Conservation (phyloP, 768 basidiomycete species). For the Dioszegia hungarica region DNA sequence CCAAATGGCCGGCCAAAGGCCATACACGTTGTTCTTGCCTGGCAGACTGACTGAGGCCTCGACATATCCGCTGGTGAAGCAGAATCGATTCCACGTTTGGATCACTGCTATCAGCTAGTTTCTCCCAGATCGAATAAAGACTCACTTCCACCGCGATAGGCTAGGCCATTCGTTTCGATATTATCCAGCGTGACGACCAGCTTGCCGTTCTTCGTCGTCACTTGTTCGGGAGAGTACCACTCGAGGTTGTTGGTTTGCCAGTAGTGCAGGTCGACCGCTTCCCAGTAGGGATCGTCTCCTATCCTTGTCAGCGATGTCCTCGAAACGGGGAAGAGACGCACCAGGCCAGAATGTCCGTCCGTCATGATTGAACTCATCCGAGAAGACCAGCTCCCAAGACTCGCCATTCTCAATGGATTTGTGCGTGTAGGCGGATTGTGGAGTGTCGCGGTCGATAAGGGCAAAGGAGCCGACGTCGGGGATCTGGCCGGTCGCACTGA, state of each 20-base stretch:
- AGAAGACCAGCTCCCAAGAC: constrained; percentile 77
- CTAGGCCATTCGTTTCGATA: constrained; percentile 23
- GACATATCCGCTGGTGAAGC: constrained; percentile 43
- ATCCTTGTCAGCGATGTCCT: too few species aligned
- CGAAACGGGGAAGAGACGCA: constrained; percentile 5
- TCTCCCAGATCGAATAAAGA: constrained; percentile 7
- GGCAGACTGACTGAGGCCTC: constrained; percentile 41
- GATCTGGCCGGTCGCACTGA: constrained; percentile 68
- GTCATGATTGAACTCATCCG: constrained; percentile 73
- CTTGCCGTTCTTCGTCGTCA: constrained; percentile 49
- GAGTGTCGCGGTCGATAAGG: constrained; percentile 75
- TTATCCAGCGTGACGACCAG: constrained; percentile 47
- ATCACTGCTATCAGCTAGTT: constrained; percentile 26
- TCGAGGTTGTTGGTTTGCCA: constrained; percentile 48
- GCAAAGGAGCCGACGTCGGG: constrained; percentile 64
- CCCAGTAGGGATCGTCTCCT: constrained; percentile 53
- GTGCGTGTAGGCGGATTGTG: constrained; percentile 57
- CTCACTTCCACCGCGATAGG: constrained; percentile 41
- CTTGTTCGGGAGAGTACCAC: constrained; percentile 50
- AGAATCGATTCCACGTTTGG: constrained; percentile 45
- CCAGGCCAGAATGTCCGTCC: constrained; percentile 51
- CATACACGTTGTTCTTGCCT: constrained; percentile 45
- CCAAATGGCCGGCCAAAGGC: constrained; percentile 47
- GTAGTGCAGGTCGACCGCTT: constrained; percentile 53
- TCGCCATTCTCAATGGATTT: constrained; percentile 69